Conservation (phyloP, 805 yeast genomes). For the Brettanomyces bruxellensis region DNA sequence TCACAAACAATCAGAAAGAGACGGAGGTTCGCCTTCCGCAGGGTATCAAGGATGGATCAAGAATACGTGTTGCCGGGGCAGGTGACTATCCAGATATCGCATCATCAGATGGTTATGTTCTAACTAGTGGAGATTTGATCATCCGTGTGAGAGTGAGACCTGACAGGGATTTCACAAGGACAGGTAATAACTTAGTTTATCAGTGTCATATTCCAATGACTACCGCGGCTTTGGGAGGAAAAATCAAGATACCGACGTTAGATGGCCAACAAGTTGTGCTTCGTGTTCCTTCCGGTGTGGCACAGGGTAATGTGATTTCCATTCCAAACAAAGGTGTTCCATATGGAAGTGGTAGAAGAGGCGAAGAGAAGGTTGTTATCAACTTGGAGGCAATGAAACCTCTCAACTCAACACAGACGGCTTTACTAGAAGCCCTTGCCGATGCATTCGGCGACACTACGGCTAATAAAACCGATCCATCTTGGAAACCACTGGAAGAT, state of each 20-base stretch:
- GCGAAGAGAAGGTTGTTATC: conserved; percentile 70
- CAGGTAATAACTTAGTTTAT: conserved; percentile 57
- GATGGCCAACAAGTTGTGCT: conserved; percentile 64
- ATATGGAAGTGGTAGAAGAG: conserved; percentile 45
- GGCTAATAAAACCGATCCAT: conserved; percentile 63
- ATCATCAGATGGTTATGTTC: conserved; percentile 57
- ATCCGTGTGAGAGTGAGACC: conserved; percentile 71
- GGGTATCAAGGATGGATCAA: conserved; percentile 80
- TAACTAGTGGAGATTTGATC: conserved; percentile 79
- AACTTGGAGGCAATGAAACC: conserved; percentile 69
- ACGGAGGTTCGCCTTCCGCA: conserved; percentile 80
- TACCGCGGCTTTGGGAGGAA: conserved; percentile 95
- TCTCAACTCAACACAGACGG: conserved; percentile 73
- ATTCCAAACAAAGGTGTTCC: conserved; percentile 90
- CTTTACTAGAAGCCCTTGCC: conserved; percentile 88
- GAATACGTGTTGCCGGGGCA: conserved; percentile 74
- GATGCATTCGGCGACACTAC: conserved; percentile 74
- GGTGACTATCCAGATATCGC: conserved; percentile 86
- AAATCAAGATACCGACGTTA: conserved; percentile 81
- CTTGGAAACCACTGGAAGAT: conserved; percentile 29
- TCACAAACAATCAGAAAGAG: conserved; percentile 52
- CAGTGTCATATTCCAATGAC: conserved; percentile 76
- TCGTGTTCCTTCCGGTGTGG: conserved; percentile 79
- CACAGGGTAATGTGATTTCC: conserved; percentile 60
- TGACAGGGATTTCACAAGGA: conserved; percentile 62